Conservation (phyloP, 139 green algal species). For the Nannochloris sp. region DNA sequence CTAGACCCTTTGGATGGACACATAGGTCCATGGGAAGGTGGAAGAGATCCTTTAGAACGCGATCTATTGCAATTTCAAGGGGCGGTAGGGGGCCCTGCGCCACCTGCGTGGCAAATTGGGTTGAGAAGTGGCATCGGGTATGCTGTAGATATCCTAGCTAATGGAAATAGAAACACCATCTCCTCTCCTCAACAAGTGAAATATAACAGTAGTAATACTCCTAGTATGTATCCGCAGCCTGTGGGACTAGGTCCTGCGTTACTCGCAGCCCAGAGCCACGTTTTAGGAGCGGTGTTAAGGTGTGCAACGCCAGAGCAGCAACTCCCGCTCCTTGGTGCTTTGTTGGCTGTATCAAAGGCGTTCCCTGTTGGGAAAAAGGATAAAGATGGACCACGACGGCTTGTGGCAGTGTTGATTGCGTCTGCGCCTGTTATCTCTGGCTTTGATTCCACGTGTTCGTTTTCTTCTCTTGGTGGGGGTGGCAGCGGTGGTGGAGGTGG, state of each 20-base stretch:
- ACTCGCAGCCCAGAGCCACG: constrained; percentile 45
- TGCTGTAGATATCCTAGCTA: neutral
- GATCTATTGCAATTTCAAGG: constrained; percentile 54
- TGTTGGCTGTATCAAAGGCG: neutral
- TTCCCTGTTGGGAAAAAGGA: constrained; percentile 1
- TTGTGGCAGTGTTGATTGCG: constrained; percentile 18
- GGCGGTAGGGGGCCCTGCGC: constrained; percentile 37
- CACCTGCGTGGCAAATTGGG: constrained; percentile 54
- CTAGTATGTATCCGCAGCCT: constrained; percentile 46
- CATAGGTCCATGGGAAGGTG: constrained; percentile 55
- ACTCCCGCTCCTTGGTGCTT: constrained; percentile 26
- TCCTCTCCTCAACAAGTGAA: neutral
- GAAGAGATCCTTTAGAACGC: constrained; percentile 53
- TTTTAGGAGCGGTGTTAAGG: constrained; percentile 51
- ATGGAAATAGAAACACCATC: too few relatives aligned
- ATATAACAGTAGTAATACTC: too few relatives aligned
- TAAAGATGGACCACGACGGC: constrained; percentile 4
- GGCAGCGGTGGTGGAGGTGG: too few relatives aligned
- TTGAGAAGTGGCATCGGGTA: constrained; percentile 25
- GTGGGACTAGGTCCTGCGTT: constrained; percentile 41
- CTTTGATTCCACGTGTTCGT: neutral
- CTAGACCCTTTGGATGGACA: constrained; percentile 50
- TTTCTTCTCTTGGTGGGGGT: constrained; percentile 5
- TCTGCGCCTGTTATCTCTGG: neutral
- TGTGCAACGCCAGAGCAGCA: constrained; percentile 31